These are phyloP conservation scores for Aleurites moluccanus DNA, from an alignment of 441 rosid genomes.

Conservation along the genomic window DNA sequence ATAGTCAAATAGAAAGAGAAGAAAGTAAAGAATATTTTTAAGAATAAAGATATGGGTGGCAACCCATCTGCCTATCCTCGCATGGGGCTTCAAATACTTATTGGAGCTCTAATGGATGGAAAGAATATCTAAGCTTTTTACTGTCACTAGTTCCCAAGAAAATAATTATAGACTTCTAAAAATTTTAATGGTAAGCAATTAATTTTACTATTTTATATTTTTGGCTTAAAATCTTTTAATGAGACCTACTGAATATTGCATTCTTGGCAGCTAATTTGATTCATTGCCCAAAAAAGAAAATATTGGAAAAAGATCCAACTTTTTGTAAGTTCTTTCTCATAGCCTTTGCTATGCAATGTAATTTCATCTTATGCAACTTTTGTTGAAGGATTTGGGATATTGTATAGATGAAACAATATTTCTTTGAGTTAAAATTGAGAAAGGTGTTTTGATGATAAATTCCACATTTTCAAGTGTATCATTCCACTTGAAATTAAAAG, in stretches of 20 bases:
- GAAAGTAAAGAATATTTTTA: conserved; percentile 23
- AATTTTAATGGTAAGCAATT: not conserved
- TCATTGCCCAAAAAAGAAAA: not conserved
- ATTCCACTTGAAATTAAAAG: too few species aligned
- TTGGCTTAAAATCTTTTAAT: conserved; percentile 18
- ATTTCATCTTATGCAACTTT: not conserved
- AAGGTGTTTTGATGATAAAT: too few species aligned
- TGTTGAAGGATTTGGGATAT: not conserved
- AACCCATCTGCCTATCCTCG: conserved; percentile 29
- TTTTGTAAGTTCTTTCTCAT: not conserved
- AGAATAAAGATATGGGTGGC: conserved; percentile 29
- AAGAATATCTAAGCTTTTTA: too few species aligned
- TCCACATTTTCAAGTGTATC: too few species aligned
- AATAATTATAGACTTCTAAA: not conserved
- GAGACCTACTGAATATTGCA: conserved; percentile 29
- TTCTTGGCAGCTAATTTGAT: not conserved
- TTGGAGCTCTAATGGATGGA: too few species aligned
- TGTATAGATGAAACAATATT: not conserved
- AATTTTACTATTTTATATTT: not conserved
- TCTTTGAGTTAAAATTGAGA: not conserved
- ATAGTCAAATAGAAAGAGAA: conserved; percentile 25
- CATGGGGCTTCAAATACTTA: conserved; percentile 14
- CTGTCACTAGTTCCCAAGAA: not conserved
- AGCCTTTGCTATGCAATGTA: not conserved
- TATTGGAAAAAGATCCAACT: not conserved